phyloP scores from a whole-genome alignment of 192 early-diverging fungal species.

The Thamnidium elegans region DNA sequence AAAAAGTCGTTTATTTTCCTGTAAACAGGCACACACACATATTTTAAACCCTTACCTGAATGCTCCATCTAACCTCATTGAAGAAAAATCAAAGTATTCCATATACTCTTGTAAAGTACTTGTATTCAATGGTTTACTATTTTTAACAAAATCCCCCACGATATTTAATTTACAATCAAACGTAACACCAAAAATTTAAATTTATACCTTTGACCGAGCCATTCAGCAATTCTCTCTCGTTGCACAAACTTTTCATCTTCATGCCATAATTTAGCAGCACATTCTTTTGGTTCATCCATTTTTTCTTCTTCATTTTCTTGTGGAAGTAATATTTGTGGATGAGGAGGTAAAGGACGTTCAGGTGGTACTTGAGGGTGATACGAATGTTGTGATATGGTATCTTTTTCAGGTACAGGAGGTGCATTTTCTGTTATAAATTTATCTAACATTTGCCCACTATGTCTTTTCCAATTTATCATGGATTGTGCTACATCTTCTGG shows the following conservation, averaged over 20 bases:
- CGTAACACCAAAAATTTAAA: neutral
- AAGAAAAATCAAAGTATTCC: slow-evolving; percentile 72
- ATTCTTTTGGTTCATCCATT: slow-evolving; percentile 14
- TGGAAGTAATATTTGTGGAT: slow-evolving; percentile 3
- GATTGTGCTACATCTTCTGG: slow-evolving; percentile 20
- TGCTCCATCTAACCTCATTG: slow-evolving; percentile 69
- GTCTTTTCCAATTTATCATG: slow-evolving; percentile 23
- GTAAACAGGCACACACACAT: neutral
- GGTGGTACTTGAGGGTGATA: neutral
- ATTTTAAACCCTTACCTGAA: slow-evolving; percentile 50
- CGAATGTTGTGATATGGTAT: neutral
- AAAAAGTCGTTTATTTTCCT: neutral
- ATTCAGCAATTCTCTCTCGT: slow-evolving; percentile 46
- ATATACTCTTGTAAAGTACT: slow-evolving; percentile 68
- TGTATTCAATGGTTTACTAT: slow-evolving; percentile 53
- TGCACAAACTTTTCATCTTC: slow-evolving; percentile 47
- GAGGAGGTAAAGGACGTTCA: slow-evolving; percentile 9
- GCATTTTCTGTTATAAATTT: neutral
- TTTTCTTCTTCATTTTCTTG: slow-evolving; percentile 8
- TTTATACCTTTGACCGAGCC: slow-evolving; percentile 44
- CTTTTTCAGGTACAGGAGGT: neutral
- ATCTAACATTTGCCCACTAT: neutral
- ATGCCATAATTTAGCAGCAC: slow-evolving; percentile 28
- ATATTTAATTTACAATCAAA: neutral
- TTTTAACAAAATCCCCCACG: neutral